phyloP scores from a whole-genome alignment of 2,329 filamentous ascomycete species.

The Calcarisporium arbuscula region DNA sequence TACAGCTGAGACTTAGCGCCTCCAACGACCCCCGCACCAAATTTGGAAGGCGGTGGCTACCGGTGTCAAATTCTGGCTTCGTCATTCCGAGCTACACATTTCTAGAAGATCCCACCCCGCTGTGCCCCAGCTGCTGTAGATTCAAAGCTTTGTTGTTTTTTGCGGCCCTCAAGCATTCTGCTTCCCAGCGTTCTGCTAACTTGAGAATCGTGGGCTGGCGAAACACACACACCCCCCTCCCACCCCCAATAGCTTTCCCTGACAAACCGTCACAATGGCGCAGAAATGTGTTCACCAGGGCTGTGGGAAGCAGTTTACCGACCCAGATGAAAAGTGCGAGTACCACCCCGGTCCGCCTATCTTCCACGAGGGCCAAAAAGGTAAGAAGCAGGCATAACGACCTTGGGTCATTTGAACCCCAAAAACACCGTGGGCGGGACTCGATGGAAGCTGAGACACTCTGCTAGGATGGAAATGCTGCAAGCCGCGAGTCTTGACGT shows the following conservation, averaged over 20 bases:
- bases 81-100: conserved; percentile 21
- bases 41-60: conserved; percentile 32
- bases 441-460: too few species aligned
- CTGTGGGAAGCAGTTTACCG: conserved; percentile 82
- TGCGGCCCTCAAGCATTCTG: conserved; percentile 1
- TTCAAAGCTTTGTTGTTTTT: background rate
- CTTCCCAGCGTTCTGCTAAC: too few species aligned
- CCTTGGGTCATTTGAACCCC: too few species aligned
- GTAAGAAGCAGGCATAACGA: too few species aligned
- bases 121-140: too few species aligned
- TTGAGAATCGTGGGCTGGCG: background rate
- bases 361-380: conserved; percentile 98
- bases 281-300: conserved; percentile 95
- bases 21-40: conserved; percentile 27
- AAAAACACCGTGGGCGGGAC: too few species aligned
- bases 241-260: background rate
- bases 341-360: conserved; percentile 92
- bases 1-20: too few species aligned
- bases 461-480: conserved; percentile 92
- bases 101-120: conserved; percentile 37
- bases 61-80: conserved; percentile 11
- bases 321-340: conserved; percentile 74
- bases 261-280: conserved; percentile 44
- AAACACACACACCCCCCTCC: too few species aligned
- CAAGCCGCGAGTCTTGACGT: conserved; percentile 92